Evolutionary conservation across 805 yeast species (phyloP), one percentile per base, ranked within the genome.

Genomic region (Saccharomyces eubayanus): DNA sequence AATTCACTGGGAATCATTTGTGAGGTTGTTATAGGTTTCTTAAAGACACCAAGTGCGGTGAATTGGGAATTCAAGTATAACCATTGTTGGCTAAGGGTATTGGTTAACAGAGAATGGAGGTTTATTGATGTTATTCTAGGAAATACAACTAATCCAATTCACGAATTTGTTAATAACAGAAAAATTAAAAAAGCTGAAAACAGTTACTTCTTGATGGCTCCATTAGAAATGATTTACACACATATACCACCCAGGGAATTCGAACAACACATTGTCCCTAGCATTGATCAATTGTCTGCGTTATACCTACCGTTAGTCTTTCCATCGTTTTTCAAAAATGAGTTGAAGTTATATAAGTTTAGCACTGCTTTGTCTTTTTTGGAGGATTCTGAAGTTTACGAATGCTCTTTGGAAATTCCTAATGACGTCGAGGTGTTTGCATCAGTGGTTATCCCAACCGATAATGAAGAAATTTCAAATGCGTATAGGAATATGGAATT

Each of bases 1-100:
- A 82, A 79, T 52, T 76, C 84, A 0, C 72, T 91, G 50, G 83
- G 85, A 10, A 77, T 94, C 41, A 83, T 85, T 6, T 81, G 89
- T 58, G 94, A 87, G 56, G 76, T 89, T 1, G 82, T 94, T 1
- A 72, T 83, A 28, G 99, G 99, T 3, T 87, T 87, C 63, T 77
- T 91, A 72, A 89, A 91, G 65, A 80, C 83, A 28, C 96, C 96
- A 8, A 83, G 83, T 57, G 83, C 81, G 47, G 75, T 77, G 48
- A 76, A 64, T 53, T 49, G 56, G 31, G 68, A 65, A 31, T 78
- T 76, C 58, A 71, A 73, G n/a, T 67, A 83, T 40, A 89, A 90
- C 62, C 99, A 94, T 69, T 82, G 87, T 53, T 94, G 99, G 99
- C 77, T 89, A 53, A 82, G 96, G 1, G 83, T 90, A 1, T 67